A percentile compares a stretch with the other conserved stretches of the same genome.
Evolutionary conservation across 2,329 filamentous ascomycete species (phyloP).

Genomic region (Cladosporium colombiae): DNA sequence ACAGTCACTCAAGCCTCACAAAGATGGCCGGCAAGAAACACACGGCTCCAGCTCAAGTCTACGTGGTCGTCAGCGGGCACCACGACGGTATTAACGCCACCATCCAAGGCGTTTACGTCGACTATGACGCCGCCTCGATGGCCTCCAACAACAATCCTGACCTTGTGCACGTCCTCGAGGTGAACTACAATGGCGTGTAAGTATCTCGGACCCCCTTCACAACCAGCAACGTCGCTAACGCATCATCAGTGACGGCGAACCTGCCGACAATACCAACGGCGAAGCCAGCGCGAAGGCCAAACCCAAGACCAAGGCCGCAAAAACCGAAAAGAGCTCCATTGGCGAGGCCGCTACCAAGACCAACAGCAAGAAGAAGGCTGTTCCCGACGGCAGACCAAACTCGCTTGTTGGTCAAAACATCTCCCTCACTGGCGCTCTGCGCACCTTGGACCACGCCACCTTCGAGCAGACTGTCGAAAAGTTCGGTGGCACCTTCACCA

Average conservation of each 20-base stretch:
- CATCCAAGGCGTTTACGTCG: neutral
- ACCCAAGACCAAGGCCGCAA: slow-evolving; percentile 4
- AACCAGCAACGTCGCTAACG: neutral
- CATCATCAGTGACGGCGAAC: neutral
- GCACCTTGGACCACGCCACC: slow-evolving; percentile 21
- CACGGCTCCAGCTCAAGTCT: neutral
- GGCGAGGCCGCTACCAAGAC: slow-evolving; percentile 4
- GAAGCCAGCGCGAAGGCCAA: neutral
- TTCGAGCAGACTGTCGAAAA: slow-evolving; percentile 22
- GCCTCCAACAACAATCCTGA: neutral
- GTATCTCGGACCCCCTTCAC: neutral
- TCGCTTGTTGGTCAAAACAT: slow-evolving; percentile 20
- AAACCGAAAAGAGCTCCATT: neutral
- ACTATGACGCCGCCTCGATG: neutral
- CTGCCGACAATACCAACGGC: neutral
- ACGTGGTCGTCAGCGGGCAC: neutral
- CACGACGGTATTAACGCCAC: neutral
- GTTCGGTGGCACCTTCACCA: slow-evolving; percentile 20
- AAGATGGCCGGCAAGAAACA: neutral
- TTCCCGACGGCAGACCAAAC: slow-evolving; percentile 14
- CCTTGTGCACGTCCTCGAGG: neutral
- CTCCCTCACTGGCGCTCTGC: slow-evolving; percentile 22
- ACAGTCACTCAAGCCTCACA: neutral
- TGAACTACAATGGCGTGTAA: slow-evolving; percentile 5
- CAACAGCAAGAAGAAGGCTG: slow-evolving; percentile 4